Evolutionary conservation across 495 filamentous ascomycete genomes (phyloP).

Genomic region (Pyrenula aspistea): DNA sequence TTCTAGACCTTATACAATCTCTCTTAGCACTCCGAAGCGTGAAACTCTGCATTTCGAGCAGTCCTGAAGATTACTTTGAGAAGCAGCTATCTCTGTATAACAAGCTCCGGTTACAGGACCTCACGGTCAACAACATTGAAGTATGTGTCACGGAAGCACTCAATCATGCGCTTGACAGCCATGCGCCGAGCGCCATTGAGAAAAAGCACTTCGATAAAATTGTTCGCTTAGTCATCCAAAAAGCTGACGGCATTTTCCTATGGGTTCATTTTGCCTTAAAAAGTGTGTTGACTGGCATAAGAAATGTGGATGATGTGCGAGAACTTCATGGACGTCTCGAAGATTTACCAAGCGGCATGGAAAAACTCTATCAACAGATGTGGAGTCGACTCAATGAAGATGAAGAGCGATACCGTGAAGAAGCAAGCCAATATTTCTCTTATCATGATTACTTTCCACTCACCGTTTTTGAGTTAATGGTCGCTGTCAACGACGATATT

Average conservation of each 20-base stretch:
- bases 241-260: slow-evolving; percentile 27
- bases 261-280: slow-evolving; percentile 12
- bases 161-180: slow-evolving; percentile 1
- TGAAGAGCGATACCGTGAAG: background rate
- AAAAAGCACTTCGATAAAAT: background rate
- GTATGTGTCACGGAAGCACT: slow-evolving; percentile 9
- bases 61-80: slow-evolving; percentile 21
- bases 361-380: background rate
- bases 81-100: slow-evolving; percentile 10
- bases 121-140: slow-evolving; percentile 1
- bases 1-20: slow-evolving; percentile 1
- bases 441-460: background rate
- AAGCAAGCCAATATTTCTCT: background rate
- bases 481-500: background rate
- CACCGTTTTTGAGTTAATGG: background rate
- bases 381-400: background rate
- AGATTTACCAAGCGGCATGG: background rate
- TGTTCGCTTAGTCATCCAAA: slow-evolving; percentile 12
- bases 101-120: slow-evolving; percentile 5
- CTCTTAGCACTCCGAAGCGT: slow-evolving; percentile 4
- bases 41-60: slow-evolving; percentile 38
- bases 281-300: background rate
- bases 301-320: background rate
- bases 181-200: slow-evolving; percentile 12
- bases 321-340: background rate